Base-by-base conservation (phyloP, 176 grass and related monocot species). In the Hsuehochloa calcarea region DNA sequence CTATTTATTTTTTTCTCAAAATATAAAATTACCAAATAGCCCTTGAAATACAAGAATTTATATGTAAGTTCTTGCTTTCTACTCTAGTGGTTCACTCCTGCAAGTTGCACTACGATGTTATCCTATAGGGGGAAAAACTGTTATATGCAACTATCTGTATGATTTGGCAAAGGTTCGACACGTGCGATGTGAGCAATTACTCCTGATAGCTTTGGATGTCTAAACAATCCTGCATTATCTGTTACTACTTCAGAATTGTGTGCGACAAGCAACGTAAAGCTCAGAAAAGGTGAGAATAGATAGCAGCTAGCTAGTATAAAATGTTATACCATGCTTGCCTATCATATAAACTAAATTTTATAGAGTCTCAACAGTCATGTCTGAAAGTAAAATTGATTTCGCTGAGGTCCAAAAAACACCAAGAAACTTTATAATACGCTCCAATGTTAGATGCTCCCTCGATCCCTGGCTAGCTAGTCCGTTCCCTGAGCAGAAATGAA, bases 141-240 rank as follows among this genome's bases (percentile, higher is more conserved):
- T 63, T 47, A 34, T 16, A 44, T 66, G 37, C 87, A 79, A 35
- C 52, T 78, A 17, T 54, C 17, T 77, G 12, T 71, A 71, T 37
- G 46, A 17, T 70, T n/a, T 77, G 34, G 5, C 29, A 40, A 84
- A 34, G 49, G 46, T 43, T 70, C 50, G 80, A 65, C 10, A 45
- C 44, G 23, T 47, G 45, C 19, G 14, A 49, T 64, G 14, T 84
- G 58, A 66, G 6, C 19, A 46, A 37, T 56, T 74, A 41, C 69
- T 74, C 45, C 70, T 67, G 13, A 82, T 23, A 16, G 41, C 15
- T 16, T n/a, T 56, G 20, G 27, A 37, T 56, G 10, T 7, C 40
- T 37, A 41, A 45, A 46, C 34, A 62, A 43, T 56, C 65, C 54
- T 84, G 73, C 55, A 84, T 84, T 35, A 70, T 79, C 59, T 65